Evolutionary conservation across 2,329 filamentous ascomycete species (phyloP), one percentile per base, ranked within the genome.

Genomic region (Monilinia aucupariae): DNA sequence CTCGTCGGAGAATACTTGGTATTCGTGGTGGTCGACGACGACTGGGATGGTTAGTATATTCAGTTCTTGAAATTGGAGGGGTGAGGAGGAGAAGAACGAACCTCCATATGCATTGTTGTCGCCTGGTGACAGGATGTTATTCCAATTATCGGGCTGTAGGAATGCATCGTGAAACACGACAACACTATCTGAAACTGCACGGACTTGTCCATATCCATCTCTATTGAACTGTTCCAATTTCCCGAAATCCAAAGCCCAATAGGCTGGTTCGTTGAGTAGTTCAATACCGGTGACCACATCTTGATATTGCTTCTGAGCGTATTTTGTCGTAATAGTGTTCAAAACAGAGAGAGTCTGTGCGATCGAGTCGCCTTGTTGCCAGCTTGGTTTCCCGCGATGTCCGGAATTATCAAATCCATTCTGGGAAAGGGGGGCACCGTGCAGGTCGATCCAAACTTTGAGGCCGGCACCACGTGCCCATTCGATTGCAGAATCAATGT

Each of bases 11-110:
- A 89, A 89, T 64, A 85, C 78, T 71, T 88, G 82, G 71, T 89
- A 90, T 71, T 89, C 84, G 71, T 90, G 87, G 64, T 86, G 85
- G 70, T 90, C 87, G 66, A 90, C 74, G 52, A 82, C 63, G 17
- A 73, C 72, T 71, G 47, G 2, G 77, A 79, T 3, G 20, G 70
- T 85, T 85, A 52, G 76, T 76, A 61, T 81, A 80, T 51, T 88
- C 79, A 12, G 82, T 75, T 9, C 37, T n/a, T 41, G 20, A 17
- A 32, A n/a, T 9, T 3, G 77, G 71, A n/a, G 78, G 12, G 51
- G 82, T 82, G 53, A 81, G 77, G n/a, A n/a, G n/a, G n/a, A n/a
- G n/a, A n/a, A 49, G 27, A 6, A 77, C 63, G 53, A 66, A 72
- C 70, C 70, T 67, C 71, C 71, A 51, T 80, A 76, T 3, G 79